phyloP scores from a whole-genome alignment of 1,139 yeast genomes.

The Sugiyamaella castrensis region DNA sequence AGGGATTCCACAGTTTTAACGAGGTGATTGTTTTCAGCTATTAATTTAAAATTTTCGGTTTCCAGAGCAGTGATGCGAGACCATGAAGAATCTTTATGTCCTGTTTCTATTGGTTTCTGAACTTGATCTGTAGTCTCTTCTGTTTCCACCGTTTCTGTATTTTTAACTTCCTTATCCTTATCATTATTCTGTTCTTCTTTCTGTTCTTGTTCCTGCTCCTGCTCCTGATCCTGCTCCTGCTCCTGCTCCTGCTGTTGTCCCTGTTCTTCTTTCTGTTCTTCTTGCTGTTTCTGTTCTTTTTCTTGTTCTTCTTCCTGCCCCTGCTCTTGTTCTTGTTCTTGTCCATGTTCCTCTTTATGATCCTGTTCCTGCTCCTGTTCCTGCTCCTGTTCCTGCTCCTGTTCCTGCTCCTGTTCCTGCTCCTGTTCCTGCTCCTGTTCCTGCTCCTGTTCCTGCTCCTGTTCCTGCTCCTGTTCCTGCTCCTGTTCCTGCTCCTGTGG shows the following conservation, averaged over 20 bases:
- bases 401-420: not conserved
- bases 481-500: not conserved
- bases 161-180: not conserved
- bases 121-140: too few species aligned
- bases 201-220: too few species aligned
- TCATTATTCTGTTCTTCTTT: not conserved
- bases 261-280: not conserved
- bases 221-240: not conserved
- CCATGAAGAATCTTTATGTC: not conserved
- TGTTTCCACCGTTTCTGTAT: too few species aligned
- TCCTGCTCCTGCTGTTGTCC: not conserved
- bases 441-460: slow-evolving; percentile 10
- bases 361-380: slow-evolving; percentile 4
- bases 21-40: slow-evolving; percentile 1
- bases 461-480: slow-evolving; percentile 1
- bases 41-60: not conserved
- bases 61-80: not conserved
- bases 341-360: not conserved
- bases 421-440: not conserved
- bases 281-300: slow-evolving; percentile 2
- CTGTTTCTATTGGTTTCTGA: too few species aligned
- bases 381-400: slow-evolving; percentile 7
- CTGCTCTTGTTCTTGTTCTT: slow-evolving; percentile 2
- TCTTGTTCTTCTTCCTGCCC: slow-evolving; percentile 2
- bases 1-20: not conserved